A percentile compares a stretch with the other conserved stretches of the same genome.
These are phyloP conservation scores for Zygnema circumcarinatum DNA, from an alignment of 139 green algal genomes.

Conservation along the genomic window DNA sequence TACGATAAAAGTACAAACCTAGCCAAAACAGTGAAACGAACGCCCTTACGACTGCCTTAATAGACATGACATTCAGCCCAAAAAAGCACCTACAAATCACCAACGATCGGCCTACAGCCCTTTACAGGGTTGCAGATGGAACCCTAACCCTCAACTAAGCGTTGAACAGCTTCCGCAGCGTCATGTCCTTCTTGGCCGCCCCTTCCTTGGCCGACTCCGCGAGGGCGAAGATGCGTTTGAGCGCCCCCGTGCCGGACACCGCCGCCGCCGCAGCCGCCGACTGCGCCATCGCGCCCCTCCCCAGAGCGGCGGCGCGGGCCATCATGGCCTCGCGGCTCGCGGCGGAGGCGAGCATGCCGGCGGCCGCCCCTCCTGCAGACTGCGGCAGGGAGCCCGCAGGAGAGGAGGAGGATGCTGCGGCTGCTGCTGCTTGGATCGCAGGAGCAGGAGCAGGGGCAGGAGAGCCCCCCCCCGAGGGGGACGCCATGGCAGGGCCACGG, in stretches of 20 bases:
- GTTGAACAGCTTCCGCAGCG: conserved; percentile 57
- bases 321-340: conserved; percentile 51
- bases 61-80: no score
- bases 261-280: conserved; percentile 52
- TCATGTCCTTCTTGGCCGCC: conserved; percentile 37
- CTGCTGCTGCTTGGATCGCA: conserved; percentile 2
- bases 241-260: conserved; percentile 20
- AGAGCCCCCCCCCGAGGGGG: not conserved
- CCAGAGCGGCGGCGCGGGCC: conserved; percentile 37
- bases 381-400: not conserved
- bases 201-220: conserved; percentile 39
- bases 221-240: conserved; percentile 58
- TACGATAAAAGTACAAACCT: no score
- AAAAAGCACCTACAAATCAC: no score
- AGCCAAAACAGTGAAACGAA: no score
- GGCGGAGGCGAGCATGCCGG: conserved; percentile 26
- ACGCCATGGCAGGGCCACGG: not conserved
- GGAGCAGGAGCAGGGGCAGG: not conserved
- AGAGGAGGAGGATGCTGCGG: conserved; percentile 3
- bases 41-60: no score
- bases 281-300: conserved; percentile 45
- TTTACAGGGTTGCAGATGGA: no score
- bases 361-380: not conserved
- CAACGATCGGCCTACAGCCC: no score
- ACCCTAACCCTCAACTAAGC: no score